A percentile compares a stretch with the other conserved stretches of the same genome.
Evolutionary conservation across 495 filamentous ascomycete species (phyloP).

Genomic region (Aspergillus sclerotioniger): DNA sequence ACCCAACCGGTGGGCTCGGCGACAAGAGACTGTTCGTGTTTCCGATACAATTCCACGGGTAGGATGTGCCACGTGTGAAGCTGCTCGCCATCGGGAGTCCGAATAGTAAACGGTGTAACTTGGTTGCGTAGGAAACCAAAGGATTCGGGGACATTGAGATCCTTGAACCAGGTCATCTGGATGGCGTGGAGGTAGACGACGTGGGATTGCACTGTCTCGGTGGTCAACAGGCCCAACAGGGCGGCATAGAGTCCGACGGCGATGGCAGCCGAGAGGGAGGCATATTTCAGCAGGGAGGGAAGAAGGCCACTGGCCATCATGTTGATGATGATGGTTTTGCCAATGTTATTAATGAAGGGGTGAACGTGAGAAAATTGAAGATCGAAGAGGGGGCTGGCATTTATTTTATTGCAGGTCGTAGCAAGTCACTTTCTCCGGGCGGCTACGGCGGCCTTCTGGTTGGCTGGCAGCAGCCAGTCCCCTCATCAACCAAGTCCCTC

Average conservation of each 20-base stretch:
- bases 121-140: constrained; percentile 58
- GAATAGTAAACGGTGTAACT: constrained; percentile 64
- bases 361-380: not conserved
- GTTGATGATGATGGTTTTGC: too few relatives aligned
- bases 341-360: not conserved
- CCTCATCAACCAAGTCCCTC: too few relatives aligned
- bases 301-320: not conserved
- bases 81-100: constrained; percentile 52
- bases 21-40: constrained; percentile 52
- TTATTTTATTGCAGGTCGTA: too few relatives aligned
- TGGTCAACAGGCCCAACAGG: constrained; percentile 46
- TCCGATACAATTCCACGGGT: constrained; percentile 60
- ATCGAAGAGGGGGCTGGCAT: too few relatives aligned
- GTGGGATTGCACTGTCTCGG: constrained; percentile 44
- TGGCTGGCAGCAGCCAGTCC: too few relatives aligned
- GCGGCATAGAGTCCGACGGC: constrained; percentile 33
- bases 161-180: constrained; percentile 49
- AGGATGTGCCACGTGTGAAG: constrained; percentile 74
- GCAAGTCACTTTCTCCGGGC: too few relatives aligned
- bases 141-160: constrained; percentile 46
- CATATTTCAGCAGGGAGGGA: constrained; percentile 34
- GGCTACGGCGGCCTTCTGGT: too few relatives aligned
- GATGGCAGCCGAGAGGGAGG: constrained; percentile 24
- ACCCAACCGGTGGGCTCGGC: constrained; percentile 49
- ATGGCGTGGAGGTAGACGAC: constrained; percentile 47